A percentile compares a stretch with the other conserved stretches of the same genome.
Evolutionary conservation across 139 green algal species (phyloP).

Genomic region (Ettlia oleoabundans): DNA sequence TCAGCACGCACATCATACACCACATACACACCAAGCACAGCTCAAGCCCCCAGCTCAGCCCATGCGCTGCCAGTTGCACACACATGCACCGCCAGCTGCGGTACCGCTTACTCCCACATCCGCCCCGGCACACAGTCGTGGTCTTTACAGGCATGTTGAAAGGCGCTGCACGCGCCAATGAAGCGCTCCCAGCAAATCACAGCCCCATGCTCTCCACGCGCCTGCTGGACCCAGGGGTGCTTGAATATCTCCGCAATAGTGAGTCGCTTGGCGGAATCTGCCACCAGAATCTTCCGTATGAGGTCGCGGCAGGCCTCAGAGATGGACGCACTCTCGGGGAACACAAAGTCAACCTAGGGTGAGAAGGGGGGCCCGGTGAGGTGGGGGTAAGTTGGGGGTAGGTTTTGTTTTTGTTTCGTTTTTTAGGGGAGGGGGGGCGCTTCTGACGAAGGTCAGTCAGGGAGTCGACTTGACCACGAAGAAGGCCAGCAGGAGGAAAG

Average conservation of each 20-base stretch:
- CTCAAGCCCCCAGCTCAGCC: no score
- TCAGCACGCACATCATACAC: no score
- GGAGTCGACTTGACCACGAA: neutral
- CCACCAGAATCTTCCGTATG: constrained; percentile 50
- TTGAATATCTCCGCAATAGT: constrained; percentile 58
- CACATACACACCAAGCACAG: no score
- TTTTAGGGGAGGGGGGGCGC: no score
- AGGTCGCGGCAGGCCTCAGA: constrained; percentile 53
- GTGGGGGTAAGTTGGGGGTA: neutral
- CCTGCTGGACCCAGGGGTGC: constrained; percentile 60
- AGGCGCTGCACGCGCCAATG: neutral
- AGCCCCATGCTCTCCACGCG: neutral
- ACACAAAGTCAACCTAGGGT: constrained; percentile 55
- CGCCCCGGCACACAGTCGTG: no score
- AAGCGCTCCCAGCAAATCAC: neutral
- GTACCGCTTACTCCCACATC: no score
- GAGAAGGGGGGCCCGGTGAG: no score
- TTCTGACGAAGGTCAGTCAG: no score
- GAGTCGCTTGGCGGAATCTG: constrained; percentile 42
- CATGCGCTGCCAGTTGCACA: no score
- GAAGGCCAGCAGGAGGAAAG: neutral
- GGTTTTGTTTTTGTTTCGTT: no score
- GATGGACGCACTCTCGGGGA: constrained; percentile 47
- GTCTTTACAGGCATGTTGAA: neutral
- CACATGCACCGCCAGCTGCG: no score